A percentile compares a stretch with the other conserved stretches of the same genome.
phyloP scores from a whole-genome alignment of 352 stramenopile species.

The Phytophthora foliorum region DNA sequence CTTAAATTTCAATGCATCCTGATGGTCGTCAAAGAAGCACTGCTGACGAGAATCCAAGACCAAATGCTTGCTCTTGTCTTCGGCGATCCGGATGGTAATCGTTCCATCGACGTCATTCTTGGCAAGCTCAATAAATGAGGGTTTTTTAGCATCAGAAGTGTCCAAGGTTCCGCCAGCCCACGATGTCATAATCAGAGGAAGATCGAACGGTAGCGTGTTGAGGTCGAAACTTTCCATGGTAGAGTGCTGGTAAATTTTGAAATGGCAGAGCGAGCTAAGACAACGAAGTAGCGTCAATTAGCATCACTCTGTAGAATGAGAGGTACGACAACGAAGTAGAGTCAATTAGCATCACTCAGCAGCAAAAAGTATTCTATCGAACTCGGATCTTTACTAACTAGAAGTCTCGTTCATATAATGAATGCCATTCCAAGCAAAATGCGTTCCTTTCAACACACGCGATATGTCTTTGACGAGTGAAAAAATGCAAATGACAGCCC shows the following conservation, averaged over 20 bases:
- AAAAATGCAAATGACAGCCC: too few relatives aligned
- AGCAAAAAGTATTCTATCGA: too few relatives aligned
- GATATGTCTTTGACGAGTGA: too few relatives aligned
- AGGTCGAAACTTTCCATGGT: not conserved
- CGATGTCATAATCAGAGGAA: not conserved
- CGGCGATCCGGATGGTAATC: not conserved
- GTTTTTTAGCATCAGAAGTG: not conserved
- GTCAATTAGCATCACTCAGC: too few relatives aligned
- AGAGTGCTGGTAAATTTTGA: not conserved
- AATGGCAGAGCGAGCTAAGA: not conserved
- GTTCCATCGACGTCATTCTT: not conserved
- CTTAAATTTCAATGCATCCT: not conserved
- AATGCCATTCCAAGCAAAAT: too few relatives aligned
- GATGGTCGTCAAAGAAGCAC: not conserved
- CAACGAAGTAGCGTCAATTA: not conserved
- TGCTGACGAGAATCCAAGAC: not conserved
- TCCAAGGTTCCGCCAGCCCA: not conserved
- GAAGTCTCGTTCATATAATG: too few relatives aligned
- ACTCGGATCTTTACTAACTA: too few relatives aligned
- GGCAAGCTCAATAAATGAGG: not conserved
- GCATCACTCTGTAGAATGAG: too few relatives aligned
- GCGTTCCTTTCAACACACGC: too few relatives aligned
- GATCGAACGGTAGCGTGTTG: not conserved
- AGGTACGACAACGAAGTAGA: too few relatives aligned
- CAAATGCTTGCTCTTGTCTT: not conserved